phyloP scores from a whole-genome alignment of 108 stramenopile species.

The Stephanodiscus minutulus region DNA sequence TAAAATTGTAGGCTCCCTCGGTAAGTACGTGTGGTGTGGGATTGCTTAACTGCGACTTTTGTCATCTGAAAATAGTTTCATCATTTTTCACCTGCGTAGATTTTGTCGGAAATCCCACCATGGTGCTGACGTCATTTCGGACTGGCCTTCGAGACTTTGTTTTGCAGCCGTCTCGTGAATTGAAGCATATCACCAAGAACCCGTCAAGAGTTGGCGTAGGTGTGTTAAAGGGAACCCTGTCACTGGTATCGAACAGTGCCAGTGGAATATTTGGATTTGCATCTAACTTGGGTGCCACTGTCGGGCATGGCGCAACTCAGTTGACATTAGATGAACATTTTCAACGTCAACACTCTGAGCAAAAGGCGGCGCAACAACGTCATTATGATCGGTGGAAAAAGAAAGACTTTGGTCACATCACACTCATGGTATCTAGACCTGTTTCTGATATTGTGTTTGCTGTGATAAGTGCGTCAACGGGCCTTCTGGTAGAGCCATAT shows the following conservation, averaged over 20 bases:
- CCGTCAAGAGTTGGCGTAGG: conserved; percentile 89
- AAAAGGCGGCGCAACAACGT: conserved; percentile 64
- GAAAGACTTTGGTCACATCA: conserved; percentile 58
- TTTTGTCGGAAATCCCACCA: conserved; percentile 94
- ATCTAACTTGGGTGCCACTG: conserved; percentile 63
- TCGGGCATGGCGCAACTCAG: conserved; percentile 65
- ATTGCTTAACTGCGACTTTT: neutral
- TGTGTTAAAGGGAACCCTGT: conserved; percentile 92
- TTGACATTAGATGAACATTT: conserved; percentile 81
- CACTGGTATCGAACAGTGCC: conserved; percentile 89
- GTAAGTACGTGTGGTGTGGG: conserved; percentile 2
- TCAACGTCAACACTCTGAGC: conserved; percentile 74
- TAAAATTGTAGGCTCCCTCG: conserved; percentile 90
- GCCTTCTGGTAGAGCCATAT: conserved; percentile 73
- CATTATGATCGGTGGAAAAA: conserved; percentile 69
- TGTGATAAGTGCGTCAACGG: conserved; percentile 66
- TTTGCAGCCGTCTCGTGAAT: conserved; percentile 81
- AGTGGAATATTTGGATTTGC: conserved; percentile 91
- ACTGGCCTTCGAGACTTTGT: conserved; percentile 94
- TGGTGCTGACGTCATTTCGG: conserved; percentile 80
- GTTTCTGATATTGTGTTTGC: conserved; percentile 78
- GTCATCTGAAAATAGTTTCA: neutral
- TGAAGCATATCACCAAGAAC: conserved; percentile 84
- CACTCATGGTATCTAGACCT: conserved; percentile 65
- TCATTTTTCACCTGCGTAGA: conserved; percentile 41